Conservation (phyloP, 228 moss, liverwort and hornwort genomes). For the Sphagnum fallax region DNA sequence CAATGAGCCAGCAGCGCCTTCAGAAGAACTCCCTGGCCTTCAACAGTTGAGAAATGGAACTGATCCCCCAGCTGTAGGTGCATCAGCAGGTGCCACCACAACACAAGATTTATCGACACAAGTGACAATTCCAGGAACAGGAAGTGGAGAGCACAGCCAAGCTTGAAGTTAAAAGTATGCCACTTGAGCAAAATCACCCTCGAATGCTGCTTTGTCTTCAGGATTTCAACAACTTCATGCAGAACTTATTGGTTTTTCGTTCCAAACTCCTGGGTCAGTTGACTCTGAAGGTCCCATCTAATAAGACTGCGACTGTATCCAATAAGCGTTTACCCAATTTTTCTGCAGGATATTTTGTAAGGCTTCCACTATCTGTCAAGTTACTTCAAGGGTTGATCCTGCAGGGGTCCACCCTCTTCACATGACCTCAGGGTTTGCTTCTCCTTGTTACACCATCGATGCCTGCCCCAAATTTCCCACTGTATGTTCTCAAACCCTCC, state of each 20-base stretch:
- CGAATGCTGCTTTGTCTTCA: slow-evolving; percentile 7
- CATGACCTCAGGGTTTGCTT: not conserved
- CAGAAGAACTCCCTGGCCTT: slow-evolving; percentile 58
- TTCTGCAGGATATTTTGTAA: slow-evolving; percentile 34
- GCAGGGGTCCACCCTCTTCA: slow-evolving; percentile 15
- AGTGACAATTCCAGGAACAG: slow-evolving; percentile 31
- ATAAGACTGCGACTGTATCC: slow-evolving; percentile 55
- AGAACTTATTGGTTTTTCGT: slow-evolving; percentile 34
- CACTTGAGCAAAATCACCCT: slow-evolving; percentile 18
- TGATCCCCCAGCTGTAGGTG: slow-evolving; percentile 47
- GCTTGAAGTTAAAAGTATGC: slow-evolving; percentile 62
- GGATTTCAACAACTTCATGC: slow-evolving; percentile 16
- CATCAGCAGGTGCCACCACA: slow-evolving; percentile 26
- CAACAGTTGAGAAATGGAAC: slow-evolving; percentile 47
- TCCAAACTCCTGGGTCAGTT: slow-evolving; percentile 31
- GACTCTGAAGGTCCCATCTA: slow-evolving; percentile 62
- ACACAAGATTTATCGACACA: slow-evolving; percentile 42
- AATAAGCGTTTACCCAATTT: slow-evolving; percentile 39
- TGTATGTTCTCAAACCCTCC: slow-evolving; percentile 1
- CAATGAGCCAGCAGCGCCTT: slow-evolving; percentile 46
- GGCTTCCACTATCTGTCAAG: slow-evolving; percentile 62
- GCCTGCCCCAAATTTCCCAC: not conserved
- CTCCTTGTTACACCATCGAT: no score
- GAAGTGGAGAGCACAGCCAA: slow-evolving; percentile 43
- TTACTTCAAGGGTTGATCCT: slow-evolving; percentile 51